Conservation (phyloP, 306 rosid species). For the Acacia crassicarpa region DNA sequence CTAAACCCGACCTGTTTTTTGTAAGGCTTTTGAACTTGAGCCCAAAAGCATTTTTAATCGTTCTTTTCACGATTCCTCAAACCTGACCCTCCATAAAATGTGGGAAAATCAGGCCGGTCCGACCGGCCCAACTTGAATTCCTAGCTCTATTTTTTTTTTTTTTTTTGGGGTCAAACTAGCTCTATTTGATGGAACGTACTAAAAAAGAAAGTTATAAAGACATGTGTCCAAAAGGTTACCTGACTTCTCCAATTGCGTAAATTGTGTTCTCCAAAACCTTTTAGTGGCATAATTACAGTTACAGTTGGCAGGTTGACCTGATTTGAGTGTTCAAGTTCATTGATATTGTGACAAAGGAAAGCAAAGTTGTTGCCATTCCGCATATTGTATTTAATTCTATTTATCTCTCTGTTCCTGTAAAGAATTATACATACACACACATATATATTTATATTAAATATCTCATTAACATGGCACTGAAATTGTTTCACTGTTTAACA, state of each 20-base stretch:
- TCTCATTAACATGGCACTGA: conserved; percentile 7
- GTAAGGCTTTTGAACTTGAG: no score
- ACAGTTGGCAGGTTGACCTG: conserved; percentile 88
- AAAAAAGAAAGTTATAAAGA: neutral
- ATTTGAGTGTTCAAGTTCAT: conserved; percentile 82
- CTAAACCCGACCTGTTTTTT: no score
- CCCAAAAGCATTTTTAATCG: neutral
- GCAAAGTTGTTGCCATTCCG: conserved; percentile 70
- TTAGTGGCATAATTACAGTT: conserved; percentile 86
- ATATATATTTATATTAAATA: neutral
- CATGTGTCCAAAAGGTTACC: conserved; percentile 44
- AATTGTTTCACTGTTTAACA: conserved; percentile 11
- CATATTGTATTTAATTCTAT: conserved; percentile 62
- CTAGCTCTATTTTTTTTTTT: neutral
- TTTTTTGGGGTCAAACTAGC: no score
- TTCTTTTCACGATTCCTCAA: neutral
- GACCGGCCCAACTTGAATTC: neutral
- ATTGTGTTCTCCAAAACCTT: conserved; percentile 98
- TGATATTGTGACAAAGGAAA: conserved; percentile 76
- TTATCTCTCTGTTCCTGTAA: conserved; percentile 88
- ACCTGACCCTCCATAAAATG: neutral
- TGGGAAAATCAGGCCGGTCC: neutral
- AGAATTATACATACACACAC: neutral
- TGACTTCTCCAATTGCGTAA: conserved; percentile 94
- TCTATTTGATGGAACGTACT: neutral